Conservation (phyloP, 2,329 filamentous ascomycete species). For the Aplosporella prunicola region DNA sequence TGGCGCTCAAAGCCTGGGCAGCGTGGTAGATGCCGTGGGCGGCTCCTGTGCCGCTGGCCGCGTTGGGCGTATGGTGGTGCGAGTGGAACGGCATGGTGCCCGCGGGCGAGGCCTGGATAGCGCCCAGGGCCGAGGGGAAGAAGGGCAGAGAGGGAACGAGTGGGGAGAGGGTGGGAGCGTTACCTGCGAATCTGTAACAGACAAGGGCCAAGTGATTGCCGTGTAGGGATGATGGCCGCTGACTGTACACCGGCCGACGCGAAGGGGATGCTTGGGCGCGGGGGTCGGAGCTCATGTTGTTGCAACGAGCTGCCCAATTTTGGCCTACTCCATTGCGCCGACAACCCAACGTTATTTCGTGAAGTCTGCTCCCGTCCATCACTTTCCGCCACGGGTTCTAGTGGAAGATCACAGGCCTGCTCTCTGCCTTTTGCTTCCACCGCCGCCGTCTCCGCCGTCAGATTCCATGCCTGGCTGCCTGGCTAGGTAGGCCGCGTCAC, state of each 20-base stretch:
- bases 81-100: slow-evolving; percentile 29
- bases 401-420: no score
- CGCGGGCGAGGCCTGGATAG: slow-evolving; percentile 7
- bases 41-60: slow-evolving; percentile 25
- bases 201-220: slow-evolving; percentile 6
- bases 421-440: no score
- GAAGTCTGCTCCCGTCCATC: no score
- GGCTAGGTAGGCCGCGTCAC: no score
- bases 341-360: no score
- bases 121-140: slow-evolving; percentile 7
- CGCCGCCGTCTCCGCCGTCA: slow-evolving; percentile 15
- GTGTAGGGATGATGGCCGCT: slow-evolving; percentile 10
- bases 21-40: slow-evolving; percentile 37
- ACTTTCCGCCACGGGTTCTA: no score
- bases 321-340: no score
- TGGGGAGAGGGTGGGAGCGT: background rate
- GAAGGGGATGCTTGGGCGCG: slow-evolving; percentile 4
- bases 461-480: no score
- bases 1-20: slow-evolving; percentile 37
- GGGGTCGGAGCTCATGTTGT: background rate
- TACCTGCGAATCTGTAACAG: slow-evolving; percentile 10
- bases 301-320: background rate
- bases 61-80: slow-evolving; percentile 19
- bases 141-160: slow-evolving; percentile 2
- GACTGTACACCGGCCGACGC: slow-evolving; percentile 6